Percentiles rank a stretch among this genome's conserved stretches.
Evolutionary conservation across 192 early-diverging fungal species (phyloP).

Genomic region (Chytriomyces sp.): DNA sequence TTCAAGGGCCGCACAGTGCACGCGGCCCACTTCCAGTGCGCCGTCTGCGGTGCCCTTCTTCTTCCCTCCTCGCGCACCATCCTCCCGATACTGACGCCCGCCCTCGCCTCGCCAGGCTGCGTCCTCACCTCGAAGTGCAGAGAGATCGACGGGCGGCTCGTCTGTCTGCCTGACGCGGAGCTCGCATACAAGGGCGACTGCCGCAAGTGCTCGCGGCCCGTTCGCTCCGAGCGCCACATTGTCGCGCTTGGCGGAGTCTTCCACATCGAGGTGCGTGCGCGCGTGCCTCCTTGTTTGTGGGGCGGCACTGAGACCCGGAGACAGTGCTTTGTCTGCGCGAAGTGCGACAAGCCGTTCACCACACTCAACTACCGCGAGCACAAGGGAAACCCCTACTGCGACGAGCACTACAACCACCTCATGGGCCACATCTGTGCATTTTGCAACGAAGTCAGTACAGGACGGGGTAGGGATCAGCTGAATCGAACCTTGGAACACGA

Average conservation of each 20-base stretch:
- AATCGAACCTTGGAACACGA: background rate
- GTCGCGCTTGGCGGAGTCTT: constrained; percentile 47
- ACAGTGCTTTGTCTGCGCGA: constrained; percentile 55
- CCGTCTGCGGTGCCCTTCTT: constrained; percentile 32
- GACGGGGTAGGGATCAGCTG: constrained; percentile 33
- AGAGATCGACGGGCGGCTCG: constrained; percentile 55
- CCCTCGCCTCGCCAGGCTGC: background rate
- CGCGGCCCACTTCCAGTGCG: constrained; percentile 52
- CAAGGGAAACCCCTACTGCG: constrained; percentile 48
- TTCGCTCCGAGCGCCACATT: constrained; percentile 42
- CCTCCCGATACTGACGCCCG: background rate
- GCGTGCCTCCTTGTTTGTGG: background rate
- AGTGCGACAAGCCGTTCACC: constrained; percentile 51
- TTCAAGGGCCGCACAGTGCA: constrained; percentile 43
- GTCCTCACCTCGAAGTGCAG: constrained; percentile 32
- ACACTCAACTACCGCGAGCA: constrained; percentile 44
- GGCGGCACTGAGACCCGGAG: background rate
- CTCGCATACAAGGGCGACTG: constrained; percentile 37
- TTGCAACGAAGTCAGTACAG: constrained; percentile 42
- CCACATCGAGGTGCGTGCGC: constrained; percentile 47
- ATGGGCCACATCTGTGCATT: constrained; percentile 47
- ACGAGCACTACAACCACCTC: constrained; percentile 50
- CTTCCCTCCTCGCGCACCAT: background rate
- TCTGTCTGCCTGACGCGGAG: constrained; percentile 49
- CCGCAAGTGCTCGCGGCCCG: constrained; percentile 44